Base-by-base conservation (phyloP, 345 rosid genomes). In the Brassica juncea region DNA sequence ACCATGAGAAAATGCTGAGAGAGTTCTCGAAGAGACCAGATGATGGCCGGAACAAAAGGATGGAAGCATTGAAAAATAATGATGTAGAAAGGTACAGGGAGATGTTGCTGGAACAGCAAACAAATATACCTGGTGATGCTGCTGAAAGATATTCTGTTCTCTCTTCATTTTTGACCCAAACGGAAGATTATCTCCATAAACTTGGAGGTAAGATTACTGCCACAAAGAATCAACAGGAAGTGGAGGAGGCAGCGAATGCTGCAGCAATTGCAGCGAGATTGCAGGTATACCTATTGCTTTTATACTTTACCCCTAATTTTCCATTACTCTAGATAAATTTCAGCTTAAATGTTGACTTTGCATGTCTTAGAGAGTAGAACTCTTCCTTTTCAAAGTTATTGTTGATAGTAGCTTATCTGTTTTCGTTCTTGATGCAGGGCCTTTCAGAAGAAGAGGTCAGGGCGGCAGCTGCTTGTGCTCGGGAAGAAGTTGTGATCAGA, bases 51-150 rank as follows among this genome's bases (percentile, higher is more conserved):
- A 93, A 89, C 81, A 96, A 84, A 87, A 88, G 99, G 81, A 96
- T 96, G 99, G 99, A 96, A 78, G 99, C 99, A 67, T 84, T 96
- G 86, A 93, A 96, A 88, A 96, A 96, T 83, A 96, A 96, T 86
- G 99, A 96, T 75, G 99, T 93, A 37, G 99, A 93, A 86, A 89
- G 99, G 87, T 96, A 96, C 77, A 88, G 99, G 85, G 98, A 96
- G 84, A 96, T 96, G 98, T 78, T 96, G 82, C 80, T 96, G 84
- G 99, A 96, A 84, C 97, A 93, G 89, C 98, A 96, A 85, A 96
- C 99, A 37, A 91, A 76, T 82, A 85, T 92, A 34, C 82, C 86
- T 8, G 99, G 99, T 52, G 99, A 88, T 74, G 98, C 97, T 81
- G 90, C 97, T 6, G 99, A 96, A 87, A 89, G 99, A 83, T 96